Conservation (phyloP, 495 filamentous ascomycete genomes). For the Aspergillus bertholletiae region DNA sequence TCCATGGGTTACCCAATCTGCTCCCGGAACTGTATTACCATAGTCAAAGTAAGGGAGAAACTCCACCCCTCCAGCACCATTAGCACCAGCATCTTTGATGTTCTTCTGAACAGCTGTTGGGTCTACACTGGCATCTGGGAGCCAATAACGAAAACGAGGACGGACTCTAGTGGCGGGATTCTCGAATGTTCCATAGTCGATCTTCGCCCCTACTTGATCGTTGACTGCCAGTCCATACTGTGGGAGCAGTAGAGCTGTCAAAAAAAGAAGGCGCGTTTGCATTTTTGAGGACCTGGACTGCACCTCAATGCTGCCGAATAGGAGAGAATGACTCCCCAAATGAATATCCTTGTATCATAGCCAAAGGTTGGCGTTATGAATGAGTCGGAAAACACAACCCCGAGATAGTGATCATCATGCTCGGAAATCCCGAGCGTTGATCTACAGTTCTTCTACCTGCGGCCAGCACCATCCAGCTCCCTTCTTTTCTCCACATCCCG, state of each 20-base stretch:
- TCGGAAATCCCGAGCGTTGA: not conserved
- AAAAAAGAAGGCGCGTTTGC: not conserved
- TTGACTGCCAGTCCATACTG: constrained; percentile 7
- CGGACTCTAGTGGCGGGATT: constrained; percentile 19
- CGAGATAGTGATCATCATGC: not conserved
- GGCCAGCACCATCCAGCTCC: not conserved
- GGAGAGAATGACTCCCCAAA: not conserved
- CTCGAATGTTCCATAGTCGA: constrained; percentile 22
- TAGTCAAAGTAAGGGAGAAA: constrained; percentile 41
- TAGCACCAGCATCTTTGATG: constrained; percentile 26
- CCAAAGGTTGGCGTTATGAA: not conserved
- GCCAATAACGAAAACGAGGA: constrained; percentile 32
- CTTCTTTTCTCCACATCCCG: not conserved
- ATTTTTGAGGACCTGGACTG: not conserved
- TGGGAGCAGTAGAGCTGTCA: constrained; percentile 8
- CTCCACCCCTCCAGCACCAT: constrained; percentile 42
- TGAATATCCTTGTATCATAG: not conserved
- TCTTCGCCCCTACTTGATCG: constrained; percentile 14
- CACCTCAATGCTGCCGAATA: not conserved
- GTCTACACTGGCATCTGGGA: constrained; percentile 43
- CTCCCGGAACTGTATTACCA: constrained; percentile 14
- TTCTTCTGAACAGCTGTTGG: constrained; percentile 24
- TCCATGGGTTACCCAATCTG: constrained; percentile 45
- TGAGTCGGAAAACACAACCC: not conserved
- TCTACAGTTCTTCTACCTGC: not conserved